Evolutionary conservation across 495 filamentous ascomycete species (phyloP).

Genomic region (Aspergillus coremiiformis): DNA sequence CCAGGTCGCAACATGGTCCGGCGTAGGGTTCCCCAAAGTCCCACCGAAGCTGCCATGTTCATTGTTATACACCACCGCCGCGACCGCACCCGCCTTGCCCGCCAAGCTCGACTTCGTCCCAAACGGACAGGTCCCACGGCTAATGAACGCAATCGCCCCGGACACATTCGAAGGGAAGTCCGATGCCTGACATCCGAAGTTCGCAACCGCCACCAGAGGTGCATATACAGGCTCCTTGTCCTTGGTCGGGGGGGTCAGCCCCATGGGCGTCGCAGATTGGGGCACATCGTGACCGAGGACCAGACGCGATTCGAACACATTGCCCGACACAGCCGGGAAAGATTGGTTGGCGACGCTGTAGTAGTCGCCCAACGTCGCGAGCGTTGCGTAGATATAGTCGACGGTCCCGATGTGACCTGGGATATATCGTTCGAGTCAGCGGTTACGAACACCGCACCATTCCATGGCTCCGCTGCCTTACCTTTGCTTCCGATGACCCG

Average conservation of each 20-base stretch:
- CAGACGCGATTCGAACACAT: slow-evolving; percentile 50
- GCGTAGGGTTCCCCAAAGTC: slow-evolving; percentile 45
- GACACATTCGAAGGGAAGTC: slow-evolving; percentile 40
- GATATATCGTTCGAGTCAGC: slow-evolving; percentile 6
- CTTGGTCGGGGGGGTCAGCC: slow-evolving; percentile 51
- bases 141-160: slow-evolving; percentile 49
- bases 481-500: slow-evolving; percentile 57
- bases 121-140: slow-evolving; percentile 53
- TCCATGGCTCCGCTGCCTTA: slow-evolving; percentile 14
- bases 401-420: slow-evolving; percentile 52
- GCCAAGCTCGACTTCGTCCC: slow-evolving; percentile 51
- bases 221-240: slow-evolving; percentile 41
- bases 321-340: slow-evolving; percentile 51
- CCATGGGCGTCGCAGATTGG: slow-evolving; percentile 47
- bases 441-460: background rate
- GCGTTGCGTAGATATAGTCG: slow-evolving; percentile 49
- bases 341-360: slow-evolving; percentile 52
- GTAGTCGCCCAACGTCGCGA: slow-evolving; percentile 46
- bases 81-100: slow-evolving; percentile 51
- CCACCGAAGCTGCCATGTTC: slow-evolving; percentile 40
- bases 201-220: slow-evolving; percentile 17
- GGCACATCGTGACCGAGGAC: slow-evolving; percentile 46
- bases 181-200: slow-evolving; percentile 46
- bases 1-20: slow-evolving; percentile 51
- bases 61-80: slow-evolving; percentile 56